Evolutionary conservation across 2,329 filamentous ascomycete genomes (phyloP), one percentile per base, ranked within the genome.

Genomic region (Phyllosticta citribraziliensis): DNA sequence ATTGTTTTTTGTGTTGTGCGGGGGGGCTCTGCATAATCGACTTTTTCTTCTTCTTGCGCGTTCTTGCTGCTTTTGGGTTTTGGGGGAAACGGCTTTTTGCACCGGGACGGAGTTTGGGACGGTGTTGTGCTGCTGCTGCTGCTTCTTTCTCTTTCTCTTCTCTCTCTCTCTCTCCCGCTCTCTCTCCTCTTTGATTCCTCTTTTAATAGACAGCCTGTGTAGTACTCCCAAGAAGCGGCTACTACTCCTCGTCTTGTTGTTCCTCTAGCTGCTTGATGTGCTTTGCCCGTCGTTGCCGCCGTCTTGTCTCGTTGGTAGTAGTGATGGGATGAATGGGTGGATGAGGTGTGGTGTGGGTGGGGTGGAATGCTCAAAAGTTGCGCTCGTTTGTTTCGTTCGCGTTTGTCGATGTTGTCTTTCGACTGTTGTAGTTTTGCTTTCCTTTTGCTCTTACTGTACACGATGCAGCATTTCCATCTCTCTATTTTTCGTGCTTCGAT

Each of bases 121-220:
- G 58, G 58, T 55, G 22, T 56, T 35, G 35, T 40, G 33, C 14
- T 40, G 33, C 14, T 14, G 33, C 11, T 12, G 33, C 33, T 40
- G 22, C 22, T 12, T 6, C 33, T 40, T 40, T 14, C 1, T 12
- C 9, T 40, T 14, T 17, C 17, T 40, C 10, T 14, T 40, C 33
- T 40, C 17, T 5, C 33, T 40, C 33, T 30, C 5, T 22, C 30
- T 33, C 30, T 33, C 12, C 4, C 30, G 2, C 4, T 12, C 12
- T 12, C 10, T 17, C 33, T 14, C 33, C 33, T 14, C 14, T 40
- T 40, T 40, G 33, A 40, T 55, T 40, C 52, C 35, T 55, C n/a
- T 56, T 56, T 61, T 61, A 61, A 61, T 61, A 61, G 58, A 61
- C 58, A 56, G 58, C 52, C 47, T 61, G 58, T 56, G 51, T 40